Base-by-base conservation (phyloP, 2,329 filamentous ascomycete genomes). In the Chrysoporthe cubensis region DNA sequence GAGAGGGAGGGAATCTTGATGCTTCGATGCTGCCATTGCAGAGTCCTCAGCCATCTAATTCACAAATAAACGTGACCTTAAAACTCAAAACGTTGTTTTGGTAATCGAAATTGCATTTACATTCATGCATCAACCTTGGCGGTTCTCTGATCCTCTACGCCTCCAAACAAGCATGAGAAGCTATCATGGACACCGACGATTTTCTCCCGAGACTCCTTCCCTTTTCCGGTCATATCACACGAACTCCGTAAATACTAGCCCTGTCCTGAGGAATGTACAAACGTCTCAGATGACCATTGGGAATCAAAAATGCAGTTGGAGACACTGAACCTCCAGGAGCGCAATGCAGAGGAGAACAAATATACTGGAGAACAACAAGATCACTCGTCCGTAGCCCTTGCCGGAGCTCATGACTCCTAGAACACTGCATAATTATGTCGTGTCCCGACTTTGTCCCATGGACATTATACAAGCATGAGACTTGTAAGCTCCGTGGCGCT, bases 191-290 rank as follows among this genome's bases (percentile, higher is more conserved):
- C 63, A 59, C 63, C 68, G n/a, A 26, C 26, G 26, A 26, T 26
- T 26, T 65, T 44, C 54, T 63, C 32, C 46, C 34, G 3, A 43
- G 16, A 40, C 42, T 21, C n/a, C 37, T 14, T 60, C n/a, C 16
- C 13, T 16, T n/a, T 60, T 9, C 62, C 58, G 32, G 48, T 46
- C 4, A 37, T 9, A 34, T 61, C 59, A 34, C 40, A 43, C 14
- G 60, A 66, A 68, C 68, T 68, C 68, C 68, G n/a, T 42, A 44
- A 21, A n/a, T 56, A 58, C 40, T 52, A 65, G 18, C 40, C 37
- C 56, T 26, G 6, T 50, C 60, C 54, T 16, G 26, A 26, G 48
- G 56, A 62, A 16, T 70, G 63, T 68, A 64, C 68, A 70, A 50
- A 37, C 42, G 44, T 42, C 43, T 42, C 62, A 59, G 8, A 40